Evolutionary conservation across 1,139 yeast genomes (phyloP), one percentile per base, ranked within the genome.

Genomic region (Diutina ranongensis): DNA sequence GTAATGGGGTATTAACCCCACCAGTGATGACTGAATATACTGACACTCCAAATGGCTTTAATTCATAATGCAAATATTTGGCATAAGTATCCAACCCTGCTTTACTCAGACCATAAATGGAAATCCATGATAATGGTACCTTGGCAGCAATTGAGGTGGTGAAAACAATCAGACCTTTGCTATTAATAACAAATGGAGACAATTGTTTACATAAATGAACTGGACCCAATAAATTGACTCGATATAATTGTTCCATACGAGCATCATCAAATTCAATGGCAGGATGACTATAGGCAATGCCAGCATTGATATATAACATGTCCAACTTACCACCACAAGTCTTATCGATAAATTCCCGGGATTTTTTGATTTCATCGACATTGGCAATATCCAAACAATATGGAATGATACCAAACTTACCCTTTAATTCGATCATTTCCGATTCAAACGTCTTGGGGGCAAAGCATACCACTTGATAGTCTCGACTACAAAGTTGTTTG

Each of bases 341-440:
- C 3, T 57, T 52, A 41, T 52, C 49, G n/a, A 67, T 58, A 13
- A 56, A 42, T 20, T 51, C 48, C 2, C 54, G 56, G 1, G 62
- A 61, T 4, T 46, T 46, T 47, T 61, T 54, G 44, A 68, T 59
- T 40, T 63, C 61, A 2, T 58, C 61, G 13, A 57, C 25, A 16
- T 57, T 51, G 44, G 67, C 56, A 44, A 68, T 60, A 47, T 68
- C 72, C 42, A 63, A 60, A 2, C 58, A 63, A 36, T 64, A 51
- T 1, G 67, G 57, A 15, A 59, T 55, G 12, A 65, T 58, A 0
- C 68, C 68, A 45, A 57, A 59, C 34, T 62, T 52, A 27, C 54
- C 48, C 21, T 54, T 55, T 44, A 67, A 57, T 1, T 65, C 63
- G 41, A 57, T 55, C 59, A 65, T 58, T 35, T 53, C 55, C 51